A percentile compares a stretch with the other conserved stretches of the same genome.
Conservation (phyloP, 139 green algal species). For the Nannochloris sp. region DNA sequence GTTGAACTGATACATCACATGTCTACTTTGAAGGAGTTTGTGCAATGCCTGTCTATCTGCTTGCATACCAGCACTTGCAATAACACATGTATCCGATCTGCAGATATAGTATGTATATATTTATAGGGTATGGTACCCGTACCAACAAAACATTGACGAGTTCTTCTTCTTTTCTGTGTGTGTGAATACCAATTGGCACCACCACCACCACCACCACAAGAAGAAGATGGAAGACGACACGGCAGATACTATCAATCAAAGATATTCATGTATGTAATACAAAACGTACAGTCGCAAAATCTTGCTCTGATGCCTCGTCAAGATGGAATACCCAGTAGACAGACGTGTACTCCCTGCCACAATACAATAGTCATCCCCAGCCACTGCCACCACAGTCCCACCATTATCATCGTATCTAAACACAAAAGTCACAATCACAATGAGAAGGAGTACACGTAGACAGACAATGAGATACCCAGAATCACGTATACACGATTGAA, state of each 20-base stretch:
- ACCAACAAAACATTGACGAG: no score
- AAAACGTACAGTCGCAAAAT: conserved; percentile 71
- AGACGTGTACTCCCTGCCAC: conserved; percentile 87
- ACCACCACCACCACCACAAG: no score
- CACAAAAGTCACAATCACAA: no score
- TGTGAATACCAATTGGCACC: no score
- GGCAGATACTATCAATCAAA: no score
- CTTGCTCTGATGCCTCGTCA: conserved; percentile 79
- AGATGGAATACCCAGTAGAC: conserved; percentile 91
- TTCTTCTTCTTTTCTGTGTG: no score
- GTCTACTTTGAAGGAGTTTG: conserved; percentile 67
- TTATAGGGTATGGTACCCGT: not conserved
- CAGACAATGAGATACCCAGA: no score
- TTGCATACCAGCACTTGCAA: conserved; percentile 86
- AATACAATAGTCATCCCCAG: conserved; percentile 92
- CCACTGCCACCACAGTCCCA: conserved; percentile 84
- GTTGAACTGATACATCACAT: conserved; percentile 77
- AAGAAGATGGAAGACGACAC: no score
- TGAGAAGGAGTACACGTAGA: no score
- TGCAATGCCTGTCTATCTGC: conserved; percentile 84
- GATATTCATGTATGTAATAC: no score
- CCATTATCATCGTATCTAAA: conserved; percentile 32
- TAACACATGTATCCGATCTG: conserved; percentile 70
- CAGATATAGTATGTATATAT: not conserved
- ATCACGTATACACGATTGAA: no score